Percentiles rank a stretch among this genome's conserved stretches.
Conservation (phyloP, 2,329 filamentous ascomycete species). For the Penicillium sp. region DNA sequence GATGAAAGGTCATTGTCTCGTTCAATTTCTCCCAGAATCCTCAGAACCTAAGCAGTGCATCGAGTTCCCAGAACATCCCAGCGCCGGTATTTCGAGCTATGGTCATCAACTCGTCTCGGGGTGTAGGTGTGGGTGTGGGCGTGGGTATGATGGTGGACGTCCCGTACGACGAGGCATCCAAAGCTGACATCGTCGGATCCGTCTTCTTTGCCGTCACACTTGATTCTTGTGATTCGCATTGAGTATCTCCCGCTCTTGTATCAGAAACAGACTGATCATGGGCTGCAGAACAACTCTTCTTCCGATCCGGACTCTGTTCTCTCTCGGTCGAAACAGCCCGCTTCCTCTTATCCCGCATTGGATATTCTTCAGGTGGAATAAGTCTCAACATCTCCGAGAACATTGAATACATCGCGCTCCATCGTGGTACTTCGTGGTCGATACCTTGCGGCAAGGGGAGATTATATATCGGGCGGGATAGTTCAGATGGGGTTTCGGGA, state of each 20-base stretch:
- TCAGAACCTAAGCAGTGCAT: constrained; percentile 11
- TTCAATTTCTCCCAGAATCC: background rate
- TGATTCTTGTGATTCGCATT: background rate
- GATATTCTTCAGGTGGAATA: constrained; percentile 9
- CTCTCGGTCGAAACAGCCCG: background rate
- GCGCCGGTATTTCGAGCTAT: background rate
- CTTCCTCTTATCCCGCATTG: background rate
- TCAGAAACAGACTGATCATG: background rate
- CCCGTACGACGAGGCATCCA: background rate
- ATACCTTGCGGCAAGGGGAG: constrained; percentile 8
- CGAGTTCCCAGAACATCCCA: constrained; percentile 9
- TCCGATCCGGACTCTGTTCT: background rate
- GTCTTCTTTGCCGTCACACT: background rate
- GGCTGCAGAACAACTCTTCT: background rate
- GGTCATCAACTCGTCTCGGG: background rate
- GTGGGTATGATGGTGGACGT: background rate
- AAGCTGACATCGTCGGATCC: background rate
- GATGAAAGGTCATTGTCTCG: background rate
- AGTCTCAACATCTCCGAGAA: constrained; percentile 14
- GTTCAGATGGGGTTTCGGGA: background rate
- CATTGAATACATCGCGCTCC: constrained; percentile 15
- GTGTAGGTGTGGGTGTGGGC: background rate
- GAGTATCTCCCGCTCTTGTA: background rate
- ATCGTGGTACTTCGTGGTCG: constrained; percentile 15
- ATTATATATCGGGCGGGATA: constrained; percentile 1